These are phyloP conservation scores for Colletotrichum tanaceti DNA, from an alignment of 2,329 filamentous ascomycete species.

Conservation along the genomic window DNA sequence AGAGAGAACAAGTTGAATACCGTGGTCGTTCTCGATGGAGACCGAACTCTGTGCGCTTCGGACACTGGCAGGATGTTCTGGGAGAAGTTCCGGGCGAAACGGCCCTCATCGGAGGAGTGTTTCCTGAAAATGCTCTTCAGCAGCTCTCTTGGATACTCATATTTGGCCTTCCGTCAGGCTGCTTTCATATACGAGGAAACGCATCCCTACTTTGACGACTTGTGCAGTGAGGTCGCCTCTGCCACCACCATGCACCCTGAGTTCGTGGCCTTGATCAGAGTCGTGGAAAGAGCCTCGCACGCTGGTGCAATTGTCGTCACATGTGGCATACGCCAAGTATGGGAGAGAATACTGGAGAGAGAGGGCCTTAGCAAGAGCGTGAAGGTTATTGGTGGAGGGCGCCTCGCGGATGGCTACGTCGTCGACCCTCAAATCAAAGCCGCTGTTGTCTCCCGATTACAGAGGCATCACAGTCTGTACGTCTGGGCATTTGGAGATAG, in stretches of 20 bases:
- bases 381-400: conserved; percentile 64
- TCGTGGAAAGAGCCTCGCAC: conserved; percentile 47
- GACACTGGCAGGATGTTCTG: conserved; percentile 66
- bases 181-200: conserved; percentile 63
- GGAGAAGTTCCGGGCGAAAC: conserved; percentile 43
- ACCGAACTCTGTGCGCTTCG: conserved; percentile 63
- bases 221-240: conserved; percentile 59
- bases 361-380: conserved; percentile 56
- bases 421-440: conserved; percentile 63
- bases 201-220: conserved; percentile 54
- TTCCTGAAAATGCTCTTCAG: conserved; percentile 60
- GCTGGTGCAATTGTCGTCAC: conserved; percentile 64
- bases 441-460: conserved; percentile 56
- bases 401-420: conserved; percentile 59
- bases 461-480: conserved; percentile 45
- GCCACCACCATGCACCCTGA: conserved; percentile 59
- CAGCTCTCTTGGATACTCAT: conserved; percentile 60
- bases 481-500: conserved; percentile 73
- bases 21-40: conserved; percentile 67
- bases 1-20: conserved; percentile 49
- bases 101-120: neutral
- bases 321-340: conserved; percentile 64
- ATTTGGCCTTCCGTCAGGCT: conserved; percentile 66
- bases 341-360: conserved; percentile 64
- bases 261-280: conserved; percentile 57